These are phyloP conservation scores for Sextonia rubra DNA, from an alignment of 164 flowering plant genomes.

Conservation along the genomic window DNA sequence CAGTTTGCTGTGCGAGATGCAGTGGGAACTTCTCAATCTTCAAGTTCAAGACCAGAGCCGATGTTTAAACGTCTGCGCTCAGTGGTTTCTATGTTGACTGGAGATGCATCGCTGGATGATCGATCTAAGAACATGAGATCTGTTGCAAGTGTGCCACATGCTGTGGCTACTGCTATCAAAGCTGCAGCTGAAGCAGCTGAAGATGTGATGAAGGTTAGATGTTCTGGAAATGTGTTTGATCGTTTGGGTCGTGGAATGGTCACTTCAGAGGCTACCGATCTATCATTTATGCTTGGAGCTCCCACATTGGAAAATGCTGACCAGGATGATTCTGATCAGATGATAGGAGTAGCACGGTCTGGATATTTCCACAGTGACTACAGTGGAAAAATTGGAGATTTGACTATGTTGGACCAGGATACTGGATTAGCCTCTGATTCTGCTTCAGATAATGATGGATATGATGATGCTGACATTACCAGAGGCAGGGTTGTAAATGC, in stretches of 20 bases:
- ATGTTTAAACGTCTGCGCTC: constrained; percentile 71
- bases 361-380: constrained; percentile 26
- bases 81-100: constrained; percentile 65
- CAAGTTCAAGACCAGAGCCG: constrained; percentile 38
- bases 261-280: constrained; percentile 18
- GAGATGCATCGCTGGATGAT: constrained; percentile 29
- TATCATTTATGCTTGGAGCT: too few relatives aligned
- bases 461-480: constrained; percentile 33
- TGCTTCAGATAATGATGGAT: constrained; percentile 54
- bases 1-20: constrained; percentile 97
- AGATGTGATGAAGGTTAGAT: constrained; percentile 54
- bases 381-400: constrained; percentile 25
- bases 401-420: constrained; percentile 31
- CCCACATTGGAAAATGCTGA: constrained; percentile 29
- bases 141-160: constrained; percentile 47
- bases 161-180: constrained; percentile 62
- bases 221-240: constrained; percentile 70
- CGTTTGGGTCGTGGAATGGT: constrained; percentile 55
- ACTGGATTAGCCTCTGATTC: constrained; percentile 38
- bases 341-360: constrained; percentile 4
- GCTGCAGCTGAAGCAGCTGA: constrained; percentile 90
- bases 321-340: constrained; percentile 25
- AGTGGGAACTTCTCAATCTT: constrained; percentile 47
- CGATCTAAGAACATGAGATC: constrained; percentile 41
- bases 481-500: constrained; percentile 28